These are phyloP conservation scores for Parietichytrium sp. DNA, from an alignment of 108 stramenopile species.

Conservation along the genomic window DNA sequence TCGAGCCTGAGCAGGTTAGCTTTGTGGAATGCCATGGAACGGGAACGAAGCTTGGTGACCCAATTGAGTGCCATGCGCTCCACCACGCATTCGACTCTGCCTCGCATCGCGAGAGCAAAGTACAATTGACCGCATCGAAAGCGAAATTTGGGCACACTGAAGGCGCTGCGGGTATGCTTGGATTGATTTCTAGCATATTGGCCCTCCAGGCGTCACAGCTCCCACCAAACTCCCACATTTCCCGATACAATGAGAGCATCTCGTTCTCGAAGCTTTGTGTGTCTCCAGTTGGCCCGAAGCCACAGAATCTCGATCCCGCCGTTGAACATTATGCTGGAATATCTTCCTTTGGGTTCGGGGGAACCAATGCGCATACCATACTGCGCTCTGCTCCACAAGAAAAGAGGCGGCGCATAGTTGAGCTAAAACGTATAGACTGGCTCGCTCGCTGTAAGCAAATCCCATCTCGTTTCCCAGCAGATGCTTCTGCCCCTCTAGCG, in stretches of 20 bases:
- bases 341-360: conserved; percentile 9
- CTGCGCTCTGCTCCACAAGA: no score
- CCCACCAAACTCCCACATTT: neutral
- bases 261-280: no score
- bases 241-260: no score
- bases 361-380: neutral
- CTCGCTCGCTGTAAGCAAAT: no score
- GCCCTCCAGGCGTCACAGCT: neutral
- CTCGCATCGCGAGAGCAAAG: neutral
- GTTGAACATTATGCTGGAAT: neutral
- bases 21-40: conserved; percentile 40
- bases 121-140: neutral
- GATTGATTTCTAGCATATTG: neutral
- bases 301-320: neutral
- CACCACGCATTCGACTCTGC: neutral
- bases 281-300: no score
- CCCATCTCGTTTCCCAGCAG: no score
- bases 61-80: conserved; percentile 31
- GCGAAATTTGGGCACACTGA: conserved; percentile 33
- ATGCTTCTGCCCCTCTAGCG: no score
- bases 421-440: no score
- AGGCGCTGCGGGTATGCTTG: conserved; percentile 22
- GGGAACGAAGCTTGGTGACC: conserved; percentile 41
- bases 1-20: neutral
- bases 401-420: no score